A percentile compares a stretch with the other conserved stretches of the same genome.
Evolutionary conservation across 2,329 filamentous ascomycete species (phyloP).

Genomic region (Hymenoscyphus albidus): DNA sequence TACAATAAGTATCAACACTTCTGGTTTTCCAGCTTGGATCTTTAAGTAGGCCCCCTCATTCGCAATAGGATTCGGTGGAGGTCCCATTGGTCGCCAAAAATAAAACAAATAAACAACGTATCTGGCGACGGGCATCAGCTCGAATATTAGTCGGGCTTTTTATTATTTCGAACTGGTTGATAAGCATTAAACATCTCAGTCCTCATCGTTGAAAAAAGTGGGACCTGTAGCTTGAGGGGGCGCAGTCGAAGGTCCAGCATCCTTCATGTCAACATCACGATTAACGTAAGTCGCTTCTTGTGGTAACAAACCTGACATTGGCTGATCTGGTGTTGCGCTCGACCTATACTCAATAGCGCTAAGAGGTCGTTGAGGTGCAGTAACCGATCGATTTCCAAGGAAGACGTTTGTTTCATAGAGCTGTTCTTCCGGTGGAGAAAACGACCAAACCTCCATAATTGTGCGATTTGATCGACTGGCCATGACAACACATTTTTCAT

Average conservation of each 20-base stretch:
- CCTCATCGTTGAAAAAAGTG: constrained; percentile 34
- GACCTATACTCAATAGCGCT: constrained; percentile 33
- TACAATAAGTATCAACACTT: background rate
- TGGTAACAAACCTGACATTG: constrained; percentile 26
- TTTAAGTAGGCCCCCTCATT: background rate
- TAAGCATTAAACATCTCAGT: constrained; percentile 11
- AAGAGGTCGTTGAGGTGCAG: constrained; percentile 29
- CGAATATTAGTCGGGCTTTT: background rate
- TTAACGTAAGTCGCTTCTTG: constrained; percentile 20
- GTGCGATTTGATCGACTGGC: constrained; percentile 80
- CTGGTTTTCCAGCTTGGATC: background rate
- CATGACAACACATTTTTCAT: constrained; percentile 96
- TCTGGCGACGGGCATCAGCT: background rate
- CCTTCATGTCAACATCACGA: constrained; percentile 32
- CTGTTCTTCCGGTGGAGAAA: constrained; percentile 77
- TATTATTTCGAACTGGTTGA: background rate
- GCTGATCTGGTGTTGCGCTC: constrained; percentile 24
- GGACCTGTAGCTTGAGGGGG: constrained; percentile 29
- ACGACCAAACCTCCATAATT: constrained; percentile 98
- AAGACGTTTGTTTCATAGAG: constrained; percentile 39
- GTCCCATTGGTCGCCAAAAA: background rate
- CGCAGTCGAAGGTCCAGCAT: constrained; percentile 32
- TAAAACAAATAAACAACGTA: background rate
- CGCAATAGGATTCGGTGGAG: background rate
- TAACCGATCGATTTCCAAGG: constrained; percentile 29